phyloP scores from a whole-genome alignment of 1,284 basidiomycete species.

The Naganishia cerealis region DNA sequence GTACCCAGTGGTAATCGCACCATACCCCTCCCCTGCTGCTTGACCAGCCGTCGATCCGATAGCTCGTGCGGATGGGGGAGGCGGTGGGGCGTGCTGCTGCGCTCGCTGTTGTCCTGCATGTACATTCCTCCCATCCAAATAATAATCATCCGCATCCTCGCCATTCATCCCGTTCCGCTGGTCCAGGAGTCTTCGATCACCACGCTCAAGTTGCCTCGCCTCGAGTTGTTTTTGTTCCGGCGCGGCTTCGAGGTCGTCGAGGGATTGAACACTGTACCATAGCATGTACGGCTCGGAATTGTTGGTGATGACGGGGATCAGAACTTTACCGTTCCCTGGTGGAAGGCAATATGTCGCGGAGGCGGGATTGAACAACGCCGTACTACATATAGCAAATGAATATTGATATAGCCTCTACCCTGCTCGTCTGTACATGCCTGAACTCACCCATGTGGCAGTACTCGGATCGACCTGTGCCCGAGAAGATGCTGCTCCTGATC shows the following conservation, averaged over 20 bases:
- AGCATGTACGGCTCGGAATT: slow-evolving; percentile 77
- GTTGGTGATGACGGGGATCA: slow-evolving; percentile 67
- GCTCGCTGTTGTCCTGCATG: slow-evolving; percentile 50
- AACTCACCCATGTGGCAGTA: slow-evolving; percentile 45
- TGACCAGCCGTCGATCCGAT: neutral
- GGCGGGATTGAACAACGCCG: slow-evolving; percentile 52
- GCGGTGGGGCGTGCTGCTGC: slow-evolving; percentile 31
- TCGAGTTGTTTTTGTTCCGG: neutral
- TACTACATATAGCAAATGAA: slow-evolving; percentile 34
- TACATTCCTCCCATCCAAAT: slow-evolving; percentile 66
- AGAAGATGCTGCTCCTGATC: slow-evolving; percentile 44
- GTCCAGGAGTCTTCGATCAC: slow-evolving; percentile 29
- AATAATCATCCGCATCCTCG: slow-evolving; percentile 38
- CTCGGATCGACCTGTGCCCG: slow-evolving; percentile 48
- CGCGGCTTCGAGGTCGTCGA: slow-evolving; percentile 53
- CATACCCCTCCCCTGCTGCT: neutral
- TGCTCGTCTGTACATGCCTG: slow-evolving; percentile 17
- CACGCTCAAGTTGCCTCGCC: slow-evolving; percentile 1
- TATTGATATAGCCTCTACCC: neutral
- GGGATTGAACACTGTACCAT: slow-evolving; percentile 72
- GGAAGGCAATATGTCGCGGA: slow-evolving; percentile 52
- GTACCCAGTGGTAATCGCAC: too few species aligned
- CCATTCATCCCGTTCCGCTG: slow-evolving; percentile 34
- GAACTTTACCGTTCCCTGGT: slow-evolving; percentile 38
- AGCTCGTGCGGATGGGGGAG: slow-evolving; percentile 13